Base-by-base conservation (phyloP, 2,329 filamentous ascomycete species). In the Exophiala sideris region DNA sequence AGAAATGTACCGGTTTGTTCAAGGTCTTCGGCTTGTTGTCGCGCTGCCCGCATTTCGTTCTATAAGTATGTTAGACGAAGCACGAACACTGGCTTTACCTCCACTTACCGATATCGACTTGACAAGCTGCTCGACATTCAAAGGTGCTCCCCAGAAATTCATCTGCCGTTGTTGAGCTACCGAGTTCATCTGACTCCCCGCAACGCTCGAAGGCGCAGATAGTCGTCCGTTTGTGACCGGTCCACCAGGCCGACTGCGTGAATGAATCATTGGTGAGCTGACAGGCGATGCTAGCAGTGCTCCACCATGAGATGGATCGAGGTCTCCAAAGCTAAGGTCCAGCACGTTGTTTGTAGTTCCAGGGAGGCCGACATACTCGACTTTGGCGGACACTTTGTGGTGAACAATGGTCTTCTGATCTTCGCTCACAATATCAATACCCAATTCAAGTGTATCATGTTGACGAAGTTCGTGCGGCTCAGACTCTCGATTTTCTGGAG, bases 381-480 rank as follows among this genome's bases (percentile, higher is more conserved):
- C 91, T 69, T 95, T 95, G 52, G 94, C 91, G 16, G 92, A 91
- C 45, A 99, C 94, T 69, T 99, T 99, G 76, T 97, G 94, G 68
- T 99, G 94, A 11, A 99, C 91, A 24, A 99, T 91, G 0, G 91
- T 96, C 74, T 96, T 97, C 70, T 97, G 92, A 69, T 99, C 94
- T 70, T 99, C 94, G 71, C 90, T 96, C 48, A 99, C 92, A 67
- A 99, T 99, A 68, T 99, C 94, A 65, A 99, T 99, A 52, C 94
- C 94, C 34, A 99, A 80, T 68, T 99, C 94, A 49, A 99, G 77
- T 59, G 94, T 89, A 68, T 99, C 94, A 62, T 90, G 86, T 56
- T 92, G 91, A 66, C 91, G 87, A 33, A 99, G 76, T 68, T 97
- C 92, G 68, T 96, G 90, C 0, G 94, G 91, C 58, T 97, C 94